phyloP scores from a whole-genome alignment of 495 filamentous ascomycete genomes.

The Penicillium psychrofluorescens region DNA sequence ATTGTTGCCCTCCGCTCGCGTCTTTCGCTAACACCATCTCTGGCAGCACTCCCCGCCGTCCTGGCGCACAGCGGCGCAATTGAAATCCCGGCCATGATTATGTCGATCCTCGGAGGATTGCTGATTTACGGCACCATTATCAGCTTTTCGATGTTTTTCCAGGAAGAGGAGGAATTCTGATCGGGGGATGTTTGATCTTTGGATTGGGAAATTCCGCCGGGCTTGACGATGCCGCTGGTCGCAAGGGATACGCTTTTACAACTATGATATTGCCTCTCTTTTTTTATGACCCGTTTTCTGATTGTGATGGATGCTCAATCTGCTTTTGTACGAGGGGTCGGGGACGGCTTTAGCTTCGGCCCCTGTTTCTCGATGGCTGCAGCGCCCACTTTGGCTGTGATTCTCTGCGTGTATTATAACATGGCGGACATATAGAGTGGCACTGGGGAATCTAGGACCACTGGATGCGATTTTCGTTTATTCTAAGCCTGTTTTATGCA shows the following conservation, averaged over 20 bases:
- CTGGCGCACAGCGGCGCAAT: slow-evolving; percentile 83
- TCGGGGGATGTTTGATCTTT: background rate
- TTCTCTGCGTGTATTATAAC: slow-evolving; percentile 17
- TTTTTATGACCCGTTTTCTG: slow-evolving; percentile 11
- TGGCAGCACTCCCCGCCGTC: slow-evolving; percentile 76
- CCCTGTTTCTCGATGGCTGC: slow-evolving; percentile 9
- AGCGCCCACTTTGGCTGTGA: slow-evolving; percentile 10
- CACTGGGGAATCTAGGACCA: background rate
- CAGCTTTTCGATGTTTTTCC: slow-evolving; percentile 96
- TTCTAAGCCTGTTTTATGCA: background rate
- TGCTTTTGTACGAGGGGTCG: slow-evolving; percentile 9
- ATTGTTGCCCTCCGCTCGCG: background rate
- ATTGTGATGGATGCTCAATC: slow-evolving; percentile 11
- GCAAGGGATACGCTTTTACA: background rate
- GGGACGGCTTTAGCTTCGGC: slow-evolving; percentile 3
- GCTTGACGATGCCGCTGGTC: background rate
- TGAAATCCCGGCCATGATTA: slow-evolving; percentile 76
- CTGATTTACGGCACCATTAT: slow-evolving; percentile 98
- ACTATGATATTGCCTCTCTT: background rate
- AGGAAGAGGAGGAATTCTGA: slow-evolving; percentile 85
- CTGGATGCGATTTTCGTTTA: background rate
- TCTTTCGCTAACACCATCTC: slow-evolving; percentile 15
- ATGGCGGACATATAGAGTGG: slow-evolving; percentile 18
- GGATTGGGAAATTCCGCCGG: background rate
- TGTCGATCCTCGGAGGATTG: slow-evolving; percentile 87